phyloP scores from a whole-genome alignment of 2,329 filamentous ascomycete species.

The Stachybotrys chartarum region DNA sequence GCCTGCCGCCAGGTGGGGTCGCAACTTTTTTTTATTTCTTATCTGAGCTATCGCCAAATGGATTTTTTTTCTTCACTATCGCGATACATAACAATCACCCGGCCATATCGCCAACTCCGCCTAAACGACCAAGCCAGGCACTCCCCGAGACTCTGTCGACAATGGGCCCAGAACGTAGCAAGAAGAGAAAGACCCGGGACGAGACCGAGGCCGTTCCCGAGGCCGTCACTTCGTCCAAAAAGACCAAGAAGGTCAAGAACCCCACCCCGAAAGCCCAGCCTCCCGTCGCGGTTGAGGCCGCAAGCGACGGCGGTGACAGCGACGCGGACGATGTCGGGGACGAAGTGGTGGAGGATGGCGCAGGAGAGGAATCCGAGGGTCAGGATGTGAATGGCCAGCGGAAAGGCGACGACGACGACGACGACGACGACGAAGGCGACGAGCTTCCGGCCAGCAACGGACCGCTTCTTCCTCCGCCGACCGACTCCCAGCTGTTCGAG shows the following conservation, averaged over 20 bases:
- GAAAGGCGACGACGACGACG: slow-evolving; percentile 22
- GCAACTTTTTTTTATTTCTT: neutral
- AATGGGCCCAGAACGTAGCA: slow-evolving; percentile 29
- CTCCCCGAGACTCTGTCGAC: slow-evolving; percentile 10
- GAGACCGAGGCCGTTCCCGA: slow-evolving; percentile 22
- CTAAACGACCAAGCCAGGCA: slow-evolving; percentile 4
- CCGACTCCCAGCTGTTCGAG: slow-evolving; percentile 63
- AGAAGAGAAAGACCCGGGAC: slow-evolving; percentile 35
- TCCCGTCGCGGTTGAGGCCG: slow-evolving; percentile 15
- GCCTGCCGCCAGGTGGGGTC: neutral
- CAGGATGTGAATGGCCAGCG: slow-evolving; percentile 14
- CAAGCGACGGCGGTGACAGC: slow-evolving; percentile 15
- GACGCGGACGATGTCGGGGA: slow-evolving; percentile 17
- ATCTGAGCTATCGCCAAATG: neutral
- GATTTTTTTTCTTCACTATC: slow-evolving; percentile 16
- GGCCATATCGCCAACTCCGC: slow-evolving; percentile 14
- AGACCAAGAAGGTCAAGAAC: slow-evolving; percentile 35
- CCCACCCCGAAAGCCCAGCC: slow-evolving; percentile 17
- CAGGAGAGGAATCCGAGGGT: slow-evolving; percentile 2
- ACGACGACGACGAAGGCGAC: slow-evolving; percentile 18
- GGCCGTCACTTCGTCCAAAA: slow-evolving; percentile 21
- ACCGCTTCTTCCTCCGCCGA: slow-evolving; percentile 46
- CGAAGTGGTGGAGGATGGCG: slow-evolving; percentile 10
- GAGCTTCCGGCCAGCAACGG: slow-evolving; percentile 29
- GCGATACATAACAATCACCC: neutral